Evolutionary conservation across 75 land plant species (phyloP).

Genomic region (Pinus taeda): DNA sequence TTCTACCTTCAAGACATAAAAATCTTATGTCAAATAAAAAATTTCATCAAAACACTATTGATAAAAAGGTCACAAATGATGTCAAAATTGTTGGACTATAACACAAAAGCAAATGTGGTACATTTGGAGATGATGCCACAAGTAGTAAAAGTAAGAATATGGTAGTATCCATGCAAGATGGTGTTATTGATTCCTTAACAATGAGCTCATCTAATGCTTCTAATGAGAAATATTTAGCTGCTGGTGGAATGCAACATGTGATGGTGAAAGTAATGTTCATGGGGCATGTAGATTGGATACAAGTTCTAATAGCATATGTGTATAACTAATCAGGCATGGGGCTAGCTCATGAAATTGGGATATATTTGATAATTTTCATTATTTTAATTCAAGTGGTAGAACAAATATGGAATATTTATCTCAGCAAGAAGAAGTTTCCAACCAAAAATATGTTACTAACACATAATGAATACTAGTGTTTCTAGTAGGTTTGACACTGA

Average conservation of each 20-base stretch:
- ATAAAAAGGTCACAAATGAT: constrained; percentile 5
- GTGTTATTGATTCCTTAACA: constrained; percentile 6
- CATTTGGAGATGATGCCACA: background rate
- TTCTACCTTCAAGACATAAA: constrained; percentile 29
- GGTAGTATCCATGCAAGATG: background rate
- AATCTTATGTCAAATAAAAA: constrained; percentile 4
- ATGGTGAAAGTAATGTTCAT: background rate
- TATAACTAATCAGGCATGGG: background rate
- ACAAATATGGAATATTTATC: background rate
- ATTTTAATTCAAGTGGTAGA: background rate
- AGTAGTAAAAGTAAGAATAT: background rate
- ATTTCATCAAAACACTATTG: background rate
- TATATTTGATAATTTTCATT: background rate
- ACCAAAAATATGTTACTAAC: constrained; percentile 8
- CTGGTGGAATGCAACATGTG: background rate
- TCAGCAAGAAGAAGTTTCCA: background rate
- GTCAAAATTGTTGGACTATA: background rate
- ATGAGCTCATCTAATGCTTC: background rate
- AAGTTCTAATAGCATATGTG: background rate
- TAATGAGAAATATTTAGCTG: background rate
- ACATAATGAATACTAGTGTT: background rate
- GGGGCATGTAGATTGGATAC: background rate
- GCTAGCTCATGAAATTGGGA: background rate
- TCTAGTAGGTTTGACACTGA: constrained; percentile 10
- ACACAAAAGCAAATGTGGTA: constrained; percentile 5